Conservation (phyloP, 305 asterid species). For the Coffea humblotiana region DNA sequence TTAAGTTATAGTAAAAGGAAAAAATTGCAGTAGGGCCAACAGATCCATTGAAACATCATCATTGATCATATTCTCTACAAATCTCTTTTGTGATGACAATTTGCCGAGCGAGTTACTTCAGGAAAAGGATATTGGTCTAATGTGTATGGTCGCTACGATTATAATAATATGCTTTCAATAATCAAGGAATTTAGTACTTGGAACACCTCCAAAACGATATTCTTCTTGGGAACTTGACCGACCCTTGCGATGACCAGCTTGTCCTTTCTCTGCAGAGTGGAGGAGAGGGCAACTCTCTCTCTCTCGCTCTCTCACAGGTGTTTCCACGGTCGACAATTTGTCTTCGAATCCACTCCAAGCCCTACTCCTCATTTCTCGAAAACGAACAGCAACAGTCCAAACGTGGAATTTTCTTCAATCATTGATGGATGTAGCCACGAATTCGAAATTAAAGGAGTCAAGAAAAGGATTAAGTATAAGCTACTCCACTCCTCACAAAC, state of each 20-base stretch:
- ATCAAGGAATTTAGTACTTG: background rate
- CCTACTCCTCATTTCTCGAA: constrained; percentile 34
- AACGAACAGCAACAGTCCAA: constrained; percentile 57
- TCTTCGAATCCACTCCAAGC: constrained; percentile 31
- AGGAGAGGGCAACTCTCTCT: constrained; percentile 2
- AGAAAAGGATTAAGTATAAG: background rate
- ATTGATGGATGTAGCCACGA: constrained; percentile 22
- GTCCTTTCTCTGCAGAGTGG: constrained; percentile 14
- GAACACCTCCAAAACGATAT: background rate
- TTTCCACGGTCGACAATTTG: constrained; percentile 22
- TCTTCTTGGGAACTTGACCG: constrained; percentile 24
- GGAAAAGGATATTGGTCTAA: constrained; percentile 4
- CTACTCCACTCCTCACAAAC: background rate
- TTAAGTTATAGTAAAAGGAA: background rate
- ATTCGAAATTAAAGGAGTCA: background rate
- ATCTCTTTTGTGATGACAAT: constrained; percentile 12
- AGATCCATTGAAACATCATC: constrained; percentile 4
- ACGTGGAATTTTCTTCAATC: constrained; percentile 39
- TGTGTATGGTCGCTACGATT: constrained; percentile 10
- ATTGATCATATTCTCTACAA: background rate
- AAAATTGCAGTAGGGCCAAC: constrained; percentile 13
- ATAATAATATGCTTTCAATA: constrained; percentile 10
- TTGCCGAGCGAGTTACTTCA: constrained; percentile 14
- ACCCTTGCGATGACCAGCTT: constrained; percentile 11
- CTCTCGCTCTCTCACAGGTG: background rate